phyloP scores from a whole-genome alignment of 2,329 filamentous ascomycete genomes.

The Aspergillus udagawae region DNA sequence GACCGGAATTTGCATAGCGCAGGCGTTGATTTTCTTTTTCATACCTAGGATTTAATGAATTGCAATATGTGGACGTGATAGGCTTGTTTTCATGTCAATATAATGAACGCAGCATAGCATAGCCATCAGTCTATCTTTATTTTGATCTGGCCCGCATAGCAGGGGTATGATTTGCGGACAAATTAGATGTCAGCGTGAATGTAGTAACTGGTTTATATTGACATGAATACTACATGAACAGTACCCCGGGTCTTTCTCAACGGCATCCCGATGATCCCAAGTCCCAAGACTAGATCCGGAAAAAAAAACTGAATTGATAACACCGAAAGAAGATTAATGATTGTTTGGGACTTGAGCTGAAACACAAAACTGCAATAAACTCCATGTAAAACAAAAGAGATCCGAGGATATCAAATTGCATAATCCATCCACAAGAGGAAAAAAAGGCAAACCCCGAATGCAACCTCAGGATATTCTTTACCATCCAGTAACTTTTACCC shows the following conservation, averaged over 20 bases:
- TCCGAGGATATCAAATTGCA: background rate
- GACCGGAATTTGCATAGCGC: slow-evolving; percentile 38
- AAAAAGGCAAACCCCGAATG: background rate
- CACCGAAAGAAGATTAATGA: background rate
- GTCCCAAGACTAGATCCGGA: background rate
- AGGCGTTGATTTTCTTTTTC: slow-evolving; percentile 34
- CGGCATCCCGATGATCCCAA: background rate
- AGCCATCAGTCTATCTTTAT: background rate
- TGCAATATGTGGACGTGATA: slow-evolving; percentile 14
- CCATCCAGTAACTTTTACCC: background rate
- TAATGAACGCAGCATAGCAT: slow-evolving; percentile 13
- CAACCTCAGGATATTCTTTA: background rate
- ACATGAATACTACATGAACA: too few species aligned
- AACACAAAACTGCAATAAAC: background rate
- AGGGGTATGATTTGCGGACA: background rate
- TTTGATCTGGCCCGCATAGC: background rate
- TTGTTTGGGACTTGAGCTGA: background rate
- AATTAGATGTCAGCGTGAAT: background rate
- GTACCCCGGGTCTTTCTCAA: background rate
- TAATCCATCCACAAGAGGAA: background rate
- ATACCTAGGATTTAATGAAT: slow-evolving; percentile 22
- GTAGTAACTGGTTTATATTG: background rate
- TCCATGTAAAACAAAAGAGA: background rate
- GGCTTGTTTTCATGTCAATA: slow-evolving; percentile 4
- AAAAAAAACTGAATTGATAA: background rate